A percentile compares a stretch with the other conserved stretches of the same genome.
Evolutionary conservation across 176 grass and related monocot genomes (phyloP).

Genomic region (sorghum (Sorghum bicolor)): Sorghum_bicolor_NCBIv3 NC_012870.2:71670501-71671000

Average conservation of each 20-base stretch:
- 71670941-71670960: conserved; percentile 41
- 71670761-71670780: background rate
- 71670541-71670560: conserved; percentile 17
- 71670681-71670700: conserved; percentile 43
- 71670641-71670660: conserved; percentile 46
- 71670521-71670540: background rate
- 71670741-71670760: background rate
- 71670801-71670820: background rate
- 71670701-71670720: conserved; percentile 7
- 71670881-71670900: conserved; percentile 19
- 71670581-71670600: background rate
- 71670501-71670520: background rate
- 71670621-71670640: conserved; percentile 22
- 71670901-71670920: conserved; percentile 40
- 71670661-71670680: conserved; percentile 42
- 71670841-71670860: conserved; percentile 47
- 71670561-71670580: conserved; percentile 7
- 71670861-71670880: conserved; percentile 46
- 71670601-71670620: background rate
- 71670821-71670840: conserved; percentile 48
- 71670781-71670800: background rate
- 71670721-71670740: too few species aligned
- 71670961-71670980: conserved; percentile 49
- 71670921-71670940: conserved; percentile 28
- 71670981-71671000: conserved; percentile 36